Evolutionary conservation across 805 yeast genomes (phyloP), one percentile per base, ranked within the genome.

Genomic region (Schwanniomyces polymorphus): DNA sequence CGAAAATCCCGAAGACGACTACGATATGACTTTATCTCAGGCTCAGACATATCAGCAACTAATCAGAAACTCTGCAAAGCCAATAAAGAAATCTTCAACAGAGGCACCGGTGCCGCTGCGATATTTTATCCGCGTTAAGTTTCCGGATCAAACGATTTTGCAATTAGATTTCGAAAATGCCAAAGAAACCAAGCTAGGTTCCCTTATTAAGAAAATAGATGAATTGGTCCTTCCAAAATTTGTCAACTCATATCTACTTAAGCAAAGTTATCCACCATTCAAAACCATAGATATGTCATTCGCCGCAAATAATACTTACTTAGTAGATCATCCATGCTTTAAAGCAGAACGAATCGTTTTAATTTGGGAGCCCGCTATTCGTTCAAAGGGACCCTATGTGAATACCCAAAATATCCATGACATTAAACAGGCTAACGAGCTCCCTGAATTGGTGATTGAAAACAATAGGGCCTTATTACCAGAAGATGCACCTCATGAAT

Each of bases 1-100:
- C 46, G 74, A 72, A 18, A 73, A 72, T 48, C 76, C 76, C 3
- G 76, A 71, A 14, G 68, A 63, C 31, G 77, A 73, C 50, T 73
- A 73, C 53, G 64, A 68, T 18, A 55, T 73, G 64, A 69, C 75
- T 1, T 54, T 67, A 5, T 44, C 59, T 14, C 76, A 73, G 50
- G 75, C 72, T 2, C 66, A 67, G 47, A 57, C 58, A 16, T 73
- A 73, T 52, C 72, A 67, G 42, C 63, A 65, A 42, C 49, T 65
- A 16, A 62, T 73, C 38, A 60, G 61, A 42, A 56, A 62, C n/a
- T 61, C 67, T 38, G 59, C 51, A 16, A 50, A 46, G 27, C 48
- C 52, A 21, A 51, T 55, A 14, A 57, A 52, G 38, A 53, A 51
- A 21, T n/a, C 47, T 18, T 27, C 25, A 4, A 31, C 29, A 7